Conservation (phyloP, 192 early-diverging fungal genomes). For the Rhizophagus prolifer region DNA sequence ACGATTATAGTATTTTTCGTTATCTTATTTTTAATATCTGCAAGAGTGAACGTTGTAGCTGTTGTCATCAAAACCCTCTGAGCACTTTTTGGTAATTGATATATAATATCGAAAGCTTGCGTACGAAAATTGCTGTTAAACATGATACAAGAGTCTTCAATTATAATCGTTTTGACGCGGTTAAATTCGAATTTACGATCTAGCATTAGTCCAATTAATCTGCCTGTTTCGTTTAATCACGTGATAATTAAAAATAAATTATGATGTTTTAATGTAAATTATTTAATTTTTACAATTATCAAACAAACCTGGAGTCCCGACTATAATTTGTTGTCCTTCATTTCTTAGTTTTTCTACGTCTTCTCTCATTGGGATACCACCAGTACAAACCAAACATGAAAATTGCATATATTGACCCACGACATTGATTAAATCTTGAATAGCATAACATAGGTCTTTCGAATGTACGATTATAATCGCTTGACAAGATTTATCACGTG, state of each 20-base stretch:
- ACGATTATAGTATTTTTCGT: background rate
- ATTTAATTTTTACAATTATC: background rate
- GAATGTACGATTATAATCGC: conserved; percentile 13
- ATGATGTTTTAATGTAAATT: background rate
- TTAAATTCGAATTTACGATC: background rate
- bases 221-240: conserved; percentile 8
- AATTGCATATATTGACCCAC: background rate
- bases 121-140: conserved; percentile 10
- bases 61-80: conserved; percentile 24
- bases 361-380: conserved; percentile 4
- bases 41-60: conserved; percentile 24
- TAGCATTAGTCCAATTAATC: background rate
- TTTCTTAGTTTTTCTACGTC: conserved; percentile 6
- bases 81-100: background rate
- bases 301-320: conserved; percentile 23
- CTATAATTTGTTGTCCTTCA: conserved; percentile 19
- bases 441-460: conserved; percentile 16
- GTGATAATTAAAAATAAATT: background rate
- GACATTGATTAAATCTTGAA: conserved; percentile 14
- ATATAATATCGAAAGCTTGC: conserved; percentile 16
- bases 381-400: conserved; percentile 11
- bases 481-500: conserved; percentile 11
- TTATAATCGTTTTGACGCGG: conserved; percentile 10
- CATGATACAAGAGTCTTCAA: conserved; percentile 29
- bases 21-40: conserved; percentile 15